Evolutionary conservation across 495 filamentous ascomycete genomes (phyloP).

Genomic region (Margaritispora aquatica): DNA sequence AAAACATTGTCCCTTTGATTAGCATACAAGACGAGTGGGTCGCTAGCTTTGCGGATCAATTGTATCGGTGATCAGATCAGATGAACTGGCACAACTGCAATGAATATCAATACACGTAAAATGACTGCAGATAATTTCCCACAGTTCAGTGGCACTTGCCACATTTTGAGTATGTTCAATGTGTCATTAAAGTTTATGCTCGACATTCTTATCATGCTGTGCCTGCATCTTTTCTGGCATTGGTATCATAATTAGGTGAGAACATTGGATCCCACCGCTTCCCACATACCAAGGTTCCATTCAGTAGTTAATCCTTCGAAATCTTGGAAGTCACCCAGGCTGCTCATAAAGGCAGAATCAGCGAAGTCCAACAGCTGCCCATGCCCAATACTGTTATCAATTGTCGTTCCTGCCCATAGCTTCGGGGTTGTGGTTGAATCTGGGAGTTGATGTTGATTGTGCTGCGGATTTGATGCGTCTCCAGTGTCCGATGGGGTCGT

Average conservation of each 20-base stretch:
- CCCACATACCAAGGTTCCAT: neutral
- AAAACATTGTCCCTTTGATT: neutral
- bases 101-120: too few relatives aligned
- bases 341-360: neutral
- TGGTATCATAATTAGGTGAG: neutral
- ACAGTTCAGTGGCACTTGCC: too few relatives aligned
- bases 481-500: neutral
- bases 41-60: too few relatives aligned
- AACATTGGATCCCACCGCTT: neutral
- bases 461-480: neutral
- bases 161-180: too few relatives aligned
- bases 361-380: neutral
- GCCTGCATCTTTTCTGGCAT: too few relatives aligned
- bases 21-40: too few relatives aligned
- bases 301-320: neutral
- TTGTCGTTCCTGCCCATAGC: neutral
- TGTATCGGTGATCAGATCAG: too few relatives aligned
- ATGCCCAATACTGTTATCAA: neutral
- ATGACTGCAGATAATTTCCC: too few relatives aligned
- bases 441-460: too few relatives aligned
- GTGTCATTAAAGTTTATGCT: too few relatives aligned
- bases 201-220: too few relatives aligned
- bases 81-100: too few relatives aligned
- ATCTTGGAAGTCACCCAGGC: neutral
- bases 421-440: neutral